Percentiles rank a stretch among this genome's conserved stretches.
These are phyloP conservation scores for Geotrichum bryndzae DNA, from an alignment of 1,139 yeast species.

Conservation along the genomic window DNA sequence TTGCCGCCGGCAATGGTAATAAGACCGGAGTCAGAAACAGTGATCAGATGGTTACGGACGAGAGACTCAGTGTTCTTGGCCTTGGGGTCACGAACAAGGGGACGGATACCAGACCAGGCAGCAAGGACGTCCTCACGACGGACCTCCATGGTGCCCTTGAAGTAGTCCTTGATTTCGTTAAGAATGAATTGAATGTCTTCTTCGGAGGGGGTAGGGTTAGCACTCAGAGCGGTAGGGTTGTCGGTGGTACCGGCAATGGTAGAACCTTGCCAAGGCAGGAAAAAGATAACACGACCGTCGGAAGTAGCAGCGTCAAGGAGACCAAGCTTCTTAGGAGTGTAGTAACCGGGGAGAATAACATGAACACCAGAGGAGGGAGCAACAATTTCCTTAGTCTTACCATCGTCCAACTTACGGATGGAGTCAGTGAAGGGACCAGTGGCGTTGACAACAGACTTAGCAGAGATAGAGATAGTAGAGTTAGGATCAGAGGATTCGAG, in stretches of 20 bases:
- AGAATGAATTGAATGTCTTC: constrained; percentile 86
- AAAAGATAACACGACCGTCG: constrained; percentile 95
- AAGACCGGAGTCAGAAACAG: constrained; percentile 65
- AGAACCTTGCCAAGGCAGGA: constrained; percentile 97
- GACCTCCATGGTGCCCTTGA: constrained; percentile 69
- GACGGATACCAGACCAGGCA: constrained; percentile 97
- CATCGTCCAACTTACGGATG: constrained; percentile 77
- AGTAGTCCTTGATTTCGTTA: constrained; percentile 81
- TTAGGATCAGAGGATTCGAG: constrained; percentile 46
- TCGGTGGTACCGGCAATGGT: constrained; percentile 97
- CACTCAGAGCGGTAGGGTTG: constrained; percentile 55
- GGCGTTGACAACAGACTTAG: constrained; percentile 81
- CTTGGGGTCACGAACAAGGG: constrained; percentile 84
- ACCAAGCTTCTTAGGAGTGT: constrained; percentile 85
- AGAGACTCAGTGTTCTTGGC: constrained; percentile 63
- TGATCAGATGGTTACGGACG: constrained; percentile 83
- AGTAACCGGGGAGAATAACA: constrained; percentile 84
- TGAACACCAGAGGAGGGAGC: constrained; percentile 96
- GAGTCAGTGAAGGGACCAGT: constrained; percentile 92
- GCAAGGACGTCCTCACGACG: constrained; percentile 84
- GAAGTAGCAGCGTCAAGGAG: constrained; percentile 85
- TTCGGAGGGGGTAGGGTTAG: constrained; percentile 78
- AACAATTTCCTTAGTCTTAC: constrained; percentile 59
- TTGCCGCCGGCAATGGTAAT: constrained; percentile 94
- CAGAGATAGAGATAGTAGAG: constrained; percentile 41